Percentiles rank a stretch among this genome's conserved stretches.
Evolutionary conservation across 2,329 filamentous ascomycete genomes (phyloP).

Genomic region (Daldinia sp.): DNA sequence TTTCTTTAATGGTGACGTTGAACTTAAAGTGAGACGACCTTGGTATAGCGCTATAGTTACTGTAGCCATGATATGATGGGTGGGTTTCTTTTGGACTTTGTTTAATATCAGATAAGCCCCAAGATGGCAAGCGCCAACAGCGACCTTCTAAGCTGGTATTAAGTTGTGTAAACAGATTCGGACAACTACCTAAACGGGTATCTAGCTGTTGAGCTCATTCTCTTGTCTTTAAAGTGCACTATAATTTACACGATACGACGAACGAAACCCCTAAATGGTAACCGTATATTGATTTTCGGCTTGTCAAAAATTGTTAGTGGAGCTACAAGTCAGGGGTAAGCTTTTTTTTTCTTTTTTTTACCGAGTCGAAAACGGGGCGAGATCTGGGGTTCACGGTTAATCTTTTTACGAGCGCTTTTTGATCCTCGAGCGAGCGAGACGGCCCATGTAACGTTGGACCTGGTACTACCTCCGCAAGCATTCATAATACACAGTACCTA

Average conservation of each 20-base stretch:
- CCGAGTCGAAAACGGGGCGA: slow-evolving; percentile 10
- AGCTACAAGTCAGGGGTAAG: not conserved
- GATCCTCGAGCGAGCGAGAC: slow-evolving; percentile 4
- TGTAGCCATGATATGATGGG: not conserved
- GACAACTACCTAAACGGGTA: not conserved
- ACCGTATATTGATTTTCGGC: not conserved
- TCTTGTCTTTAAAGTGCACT: not conserved
- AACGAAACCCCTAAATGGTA: not conserved
- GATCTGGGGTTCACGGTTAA: slow-evolving; percentile 6
- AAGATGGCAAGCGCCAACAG: not conserved
- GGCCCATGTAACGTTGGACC: slow-evolving; percentile 3
- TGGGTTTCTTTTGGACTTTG: not conserved
- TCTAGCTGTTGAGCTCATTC: not conserved
- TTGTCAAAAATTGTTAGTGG: not conserved
- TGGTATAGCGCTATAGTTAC: no score
- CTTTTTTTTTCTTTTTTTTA: slow-evolving; percentile 14
- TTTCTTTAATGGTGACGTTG: no score
- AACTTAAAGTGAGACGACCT: no score
- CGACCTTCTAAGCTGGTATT: not conserved
- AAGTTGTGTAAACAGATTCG: not conserved
- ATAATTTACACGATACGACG: not conserved
- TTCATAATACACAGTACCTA: no score
- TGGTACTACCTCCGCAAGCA: not conserved
- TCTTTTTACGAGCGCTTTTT: not conserved
- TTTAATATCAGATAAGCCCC: not conserved